Conservation (phyloP, 306 rosid species). For the Geum urbanum region DNA sequence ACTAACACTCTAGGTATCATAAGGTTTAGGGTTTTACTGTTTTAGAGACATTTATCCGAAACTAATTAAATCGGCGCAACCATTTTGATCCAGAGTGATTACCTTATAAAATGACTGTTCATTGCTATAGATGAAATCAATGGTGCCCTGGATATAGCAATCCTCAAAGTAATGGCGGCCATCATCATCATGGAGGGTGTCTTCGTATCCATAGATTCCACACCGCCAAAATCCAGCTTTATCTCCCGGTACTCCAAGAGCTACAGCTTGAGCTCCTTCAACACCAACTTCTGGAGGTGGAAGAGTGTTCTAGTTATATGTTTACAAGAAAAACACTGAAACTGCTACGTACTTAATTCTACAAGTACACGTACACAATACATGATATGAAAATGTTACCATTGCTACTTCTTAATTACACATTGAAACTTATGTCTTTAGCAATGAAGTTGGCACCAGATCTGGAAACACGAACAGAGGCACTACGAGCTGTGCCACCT, state of each 20-base stretch:
- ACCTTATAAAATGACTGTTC: conserved; percentile 86
- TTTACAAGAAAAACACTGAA: too few relatives aligned
- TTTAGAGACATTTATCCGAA: too few relatives aligned
- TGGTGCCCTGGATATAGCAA: conserved; percentile 76
- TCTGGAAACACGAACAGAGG: conserved; percentile 62
- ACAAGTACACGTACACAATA: not conserved
- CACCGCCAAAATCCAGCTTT: conserved; percentile 75
- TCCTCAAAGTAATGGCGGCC: conserved; percentile 91
- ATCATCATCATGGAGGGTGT: conserved; percentile 74
- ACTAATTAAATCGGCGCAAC: not conserved
- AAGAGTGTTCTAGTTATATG: conserved; percentile 55
- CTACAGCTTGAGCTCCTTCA: conserved; percentile 75
- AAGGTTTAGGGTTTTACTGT: not conserved
- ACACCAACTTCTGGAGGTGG: conserved; percentile 76
- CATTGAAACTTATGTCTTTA: conserved; percentile 88
- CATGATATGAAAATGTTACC: not conserved
- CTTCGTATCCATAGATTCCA: conserved; percentile 90
- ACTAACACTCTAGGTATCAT: not conserved
- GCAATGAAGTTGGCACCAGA: conserved; percentile 71
- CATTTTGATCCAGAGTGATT: not conserved
- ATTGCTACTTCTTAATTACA: conserved; percentile 9
- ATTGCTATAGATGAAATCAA: conserved; percentile 84
- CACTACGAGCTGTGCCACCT: conserved; percentile 61
- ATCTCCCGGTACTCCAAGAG: conserved; percentile 62
- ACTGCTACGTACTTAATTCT: not conserved